Percentiles rank a stretch among this genome's conserved stretches.
These are phyloP conservation scores for Trichophyton benhamiae DNA, from an alignment of 2,329 filamentous ascomycete species.

Conservation along the genomic window DNA sequence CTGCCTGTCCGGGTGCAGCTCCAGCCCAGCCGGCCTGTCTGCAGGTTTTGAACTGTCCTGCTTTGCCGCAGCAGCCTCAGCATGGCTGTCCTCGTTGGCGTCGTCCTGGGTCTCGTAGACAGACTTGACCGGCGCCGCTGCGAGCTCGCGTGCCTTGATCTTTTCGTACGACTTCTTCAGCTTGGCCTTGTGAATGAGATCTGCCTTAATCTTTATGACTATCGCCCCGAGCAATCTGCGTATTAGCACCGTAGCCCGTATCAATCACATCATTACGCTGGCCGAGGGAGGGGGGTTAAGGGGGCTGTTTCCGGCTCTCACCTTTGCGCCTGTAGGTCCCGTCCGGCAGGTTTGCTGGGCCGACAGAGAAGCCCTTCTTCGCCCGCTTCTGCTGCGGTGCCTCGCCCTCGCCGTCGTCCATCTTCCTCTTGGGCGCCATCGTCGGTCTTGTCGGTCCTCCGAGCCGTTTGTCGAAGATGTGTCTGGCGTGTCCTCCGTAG, in stretches of 20 bases:
- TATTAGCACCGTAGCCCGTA: slow-evolving; percentile 1
- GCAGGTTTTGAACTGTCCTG: slow-evolving; percentile 20
- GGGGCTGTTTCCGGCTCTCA: slow-evolving; percentile 19
- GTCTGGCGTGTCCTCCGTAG: too few relatives aligned
- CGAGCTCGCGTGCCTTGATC: slow-evolving; percentile 53
- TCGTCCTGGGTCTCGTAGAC: slow-evolving; percentile 22
- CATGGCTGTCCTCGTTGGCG: slow-evolving; percentile 21
- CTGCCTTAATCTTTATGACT: slow-evolving; percentile 82
- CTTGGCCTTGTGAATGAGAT: slow-evolving; percentile 84
- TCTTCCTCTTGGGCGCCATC: slow-evolving; percentile 14
- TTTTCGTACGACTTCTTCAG: slow-evolving; percentile 87
- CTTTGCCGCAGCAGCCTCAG: slow-evolving; percentile 14
- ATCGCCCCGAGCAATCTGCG: background rate
- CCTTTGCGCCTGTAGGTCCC: slow-evolving; percentile 76
- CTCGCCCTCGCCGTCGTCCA: slow-evolving; percentile 11
- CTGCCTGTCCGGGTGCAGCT: slow-evolving; percentile 48
- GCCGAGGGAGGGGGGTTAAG: too few relatives aligned
- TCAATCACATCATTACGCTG: background rate
- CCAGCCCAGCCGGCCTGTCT: background rate
- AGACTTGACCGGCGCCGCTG: slow-evolving; percentile 22
- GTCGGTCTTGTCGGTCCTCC: background rate
- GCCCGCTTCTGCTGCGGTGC: slow-evolving; percentile 21
- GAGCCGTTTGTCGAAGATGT: background rate
- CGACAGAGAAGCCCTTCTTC: slow-evolving; percentile 68
- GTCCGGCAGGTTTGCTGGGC: slow-evolving; percentile 81